These are phyloP conservation scores for Debaryomyces coudertii DNA, from an alignment of 1,139 yeast species.

Conservation along the genomic window DNA sequence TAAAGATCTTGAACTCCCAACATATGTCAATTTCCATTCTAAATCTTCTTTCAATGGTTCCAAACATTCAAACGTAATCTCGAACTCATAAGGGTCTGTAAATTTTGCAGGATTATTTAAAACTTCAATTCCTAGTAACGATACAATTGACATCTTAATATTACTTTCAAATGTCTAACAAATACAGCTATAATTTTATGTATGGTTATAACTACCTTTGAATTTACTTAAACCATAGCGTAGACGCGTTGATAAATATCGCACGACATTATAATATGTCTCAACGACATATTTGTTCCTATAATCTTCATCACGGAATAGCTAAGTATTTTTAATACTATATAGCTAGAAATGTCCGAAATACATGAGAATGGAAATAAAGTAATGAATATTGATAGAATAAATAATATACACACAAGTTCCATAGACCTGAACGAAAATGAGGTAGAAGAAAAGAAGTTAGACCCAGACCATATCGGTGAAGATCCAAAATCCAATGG, in stretches of 20 bases:
- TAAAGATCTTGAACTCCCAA: constrained; percentile 88
- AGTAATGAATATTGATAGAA: neutral
- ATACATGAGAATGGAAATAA: neutral
- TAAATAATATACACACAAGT: neutral
- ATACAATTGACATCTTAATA: constrained; percentile 81
- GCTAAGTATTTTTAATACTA: neutral
- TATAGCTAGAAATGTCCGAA: neutral
- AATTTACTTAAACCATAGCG: neutral
- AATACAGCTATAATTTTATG: neutral
- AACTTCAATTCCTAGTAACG: constrained; percentile 87
- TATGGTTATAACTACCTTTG: neutral
- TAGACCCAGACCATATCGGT: neutral
- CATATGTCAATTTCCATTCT: constrained; percentile 97
- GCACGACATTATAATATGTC: neutral
- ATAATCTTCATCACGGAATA: neutral
- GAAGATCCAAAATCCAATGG: neutral
- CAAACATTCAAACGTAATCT: constrained; percentile 94
- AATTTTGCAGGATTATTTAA: constrained; percentile 95
- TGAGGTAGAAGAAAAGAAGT: neutral
- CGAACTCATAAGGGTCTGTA: constrained; percentile 91
- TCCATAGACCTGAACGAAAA: neutral
- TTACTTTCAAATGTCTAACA: neutral
- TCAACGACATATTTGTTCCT: constrained; percentile 5
- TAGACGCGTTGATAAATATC: neutral
- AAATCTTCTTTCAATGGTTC: constrained; percentile 91